These are phyloP conservation scores for Bipolaris bicolor DNA, from an alignment of 2,329 filamentous ascomycete genomes.

Conservation along the genomic window DNA sequence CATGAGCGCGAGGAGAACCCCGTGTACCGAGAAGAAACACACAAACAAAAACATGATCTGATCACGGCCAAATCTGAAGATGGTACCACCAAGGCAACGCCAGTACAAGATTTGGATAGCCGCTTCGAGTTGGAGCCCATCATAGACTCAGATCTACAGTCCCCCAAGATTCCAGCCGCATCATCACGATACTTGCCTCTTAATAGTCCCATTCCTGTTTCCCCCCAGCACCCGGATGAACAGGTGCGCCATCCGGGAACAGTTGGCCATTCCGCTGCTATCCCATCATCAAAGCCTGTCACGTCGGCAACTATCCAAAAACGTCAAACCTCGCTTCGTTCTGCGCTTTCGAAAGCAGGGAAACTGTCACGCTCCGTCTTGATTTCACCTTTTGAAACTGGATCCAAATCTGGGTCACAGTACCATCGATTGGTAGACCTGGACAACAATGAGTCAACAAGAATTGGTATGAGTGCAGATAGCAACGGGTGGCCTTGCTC, in stretches of 20 bases:
- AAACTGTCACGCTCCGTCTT: conserved; percentile 23
- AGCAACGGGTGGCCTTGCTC: conserved; percentile 1
- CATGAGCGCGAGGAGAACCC: background rate
- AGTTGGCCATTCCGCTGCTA: background rate
- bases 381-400: conserved; percentile 17
- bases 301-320: background rate
- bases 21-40: background rate
- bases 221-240: background rate
- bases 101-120: background rate
- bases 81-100: background rate
- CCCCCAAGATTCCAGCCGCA: background rate
- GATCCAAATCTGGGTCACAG: conserved; percentile 18
- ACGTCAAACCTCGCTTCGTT: background rate
- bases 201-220: background rate
- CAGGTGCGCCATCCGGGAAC: background rate
- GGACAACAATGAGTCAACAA: background rate
- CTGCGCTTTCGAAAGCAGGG: conserved; percentile 5
- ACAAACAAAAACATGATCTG: background rate
- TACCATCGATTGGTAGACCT: background rate
- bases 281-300: background rate
- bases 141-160: background rate
- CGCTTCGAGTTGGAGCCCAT: background rate
- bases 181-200: background rate
- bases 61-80: background rate
- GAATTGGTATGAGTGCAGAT: conserved; percentile 3